Base-by-base conservation (phyloP, 352 stramenopile species). In the Phytophthora kernoviae region DNA sequence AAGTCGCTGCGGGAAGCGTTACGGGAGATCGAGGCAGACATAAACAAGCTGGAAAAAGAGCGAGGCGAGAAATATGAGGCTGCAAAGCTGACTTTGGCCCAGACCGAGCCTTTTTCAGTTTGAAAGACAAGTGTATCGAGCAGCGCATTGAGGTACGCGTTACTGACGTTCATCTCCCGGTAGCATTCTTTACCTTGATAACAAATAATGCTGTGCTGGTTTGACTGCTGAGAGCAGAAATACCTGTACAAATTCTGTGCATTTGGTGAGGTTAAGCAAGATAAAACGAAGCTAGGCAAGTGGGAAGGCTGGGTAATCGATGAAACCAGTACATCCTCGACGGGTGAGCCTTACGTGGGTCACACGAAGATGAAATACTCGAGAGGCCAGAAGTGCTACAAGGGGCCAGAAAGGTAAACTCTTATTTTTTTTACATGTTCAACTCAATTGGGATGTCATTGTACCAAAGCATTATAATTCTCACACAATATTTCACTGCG, bases 191-290 rank as follows among this genome's bases (percentile, higher is more conserved):
- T 6, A 11, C 30, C 30, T 34, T 11, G 30, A 34, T 11, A 34
- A 34, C 30, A 11, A 34, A 34, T 6, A 34, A 34, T 11, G 30
- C 48, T 43, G 36, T 39, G n/a, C 46, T 32, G 21, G 3, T 43
- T 63, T n/a, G n/a, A n/a, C n/a, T n/a, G n/a, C n/a, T n/a, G n/a
- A n/a, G n/a, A 42, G 12, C 26, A 91, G 74, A 88, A 91, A 73
- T 97, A 97, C 68, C 61, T 65, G 40, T 97, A 97, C 76, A 94
- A 93, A 43, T 74, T 96, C 14, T 97, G 90, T 59, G 68, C 84
- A 0, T 97, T 97, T 74, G 65, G 73, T 17, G 69, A 91, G 24
- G 55, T 93, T 14, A 88, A 87, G 37, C 91, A 97, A 62, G 88
- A 94, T 53, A 64, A 65, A 24, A 92, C 76, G 37, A 90, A 68